Conservation (phyloP, 2,329 filamentous ascomycete species). For the Exophiala alcalophila region DNA sequence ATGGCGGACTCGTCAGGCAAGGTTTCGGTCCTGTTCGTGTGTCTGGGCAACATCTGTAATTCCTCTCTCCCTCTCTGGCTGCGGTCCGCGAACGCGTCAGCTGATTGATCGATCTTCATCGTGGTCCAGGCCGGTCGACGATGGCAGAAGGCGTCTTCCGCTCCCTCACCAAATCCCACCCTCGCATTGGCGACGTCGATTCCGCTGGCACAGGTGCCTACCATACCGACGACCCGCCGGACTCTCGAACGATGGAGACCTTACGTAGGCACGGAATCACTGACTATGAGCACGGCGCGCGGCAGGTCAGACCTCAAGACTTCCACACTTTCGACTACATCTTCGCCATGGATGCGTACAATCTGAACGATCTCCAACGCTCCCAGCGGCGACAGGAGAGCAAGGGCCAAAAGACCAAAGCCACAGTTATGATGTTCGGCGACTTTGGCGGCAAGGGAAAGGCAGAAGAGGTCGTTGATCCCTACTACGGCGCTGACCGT, state of each 20-base stretch:
- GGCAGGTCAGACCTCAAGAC: constrained; percentile 69
- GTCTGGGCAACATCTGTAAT: constrained; percentile 89
- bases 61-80: constrained; percentile 10
- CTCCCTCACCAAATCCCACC: constrained; percentile 52
- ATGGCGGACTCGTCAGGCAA: constrained; percentile 20
- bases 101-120: constrained; percentile 10
- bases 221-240: constrained; percentile 72
- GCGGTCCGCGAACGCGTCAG: constrained; percentile 1
- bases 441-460: constrained; percentile 63
- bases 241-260: constrained; percentile 78
- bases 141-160: constrained; percentile 97
- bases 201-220: constrained; percentile 90
- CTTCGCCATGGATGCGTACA: constrained; percentile 87
- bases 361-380: constrained; percentile 61
- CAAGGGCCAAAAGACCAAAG: constrained; percentile 39
- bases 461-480: constrained; percentile 75
- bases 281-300: constrained; percentile 72
- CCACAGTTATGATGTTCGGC: constrained; percentile 75
- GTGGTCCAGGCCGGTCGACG: constrained; percentile 64
- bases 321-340: constrained; percentile 88
- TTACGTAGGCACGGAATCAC: constrained; percentile 71
- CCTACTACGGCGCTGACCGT: constrained; percentile 83
- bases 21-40: constrained; percentile 85
- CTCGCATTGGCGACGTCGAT: constrained; percentile 68
- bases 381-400: constrained; percentile 39